Base-by-base conservation (phyloP, 2,329 filamentous ascomycete species). In the Pseudopithomyces maydicus region DNA sequence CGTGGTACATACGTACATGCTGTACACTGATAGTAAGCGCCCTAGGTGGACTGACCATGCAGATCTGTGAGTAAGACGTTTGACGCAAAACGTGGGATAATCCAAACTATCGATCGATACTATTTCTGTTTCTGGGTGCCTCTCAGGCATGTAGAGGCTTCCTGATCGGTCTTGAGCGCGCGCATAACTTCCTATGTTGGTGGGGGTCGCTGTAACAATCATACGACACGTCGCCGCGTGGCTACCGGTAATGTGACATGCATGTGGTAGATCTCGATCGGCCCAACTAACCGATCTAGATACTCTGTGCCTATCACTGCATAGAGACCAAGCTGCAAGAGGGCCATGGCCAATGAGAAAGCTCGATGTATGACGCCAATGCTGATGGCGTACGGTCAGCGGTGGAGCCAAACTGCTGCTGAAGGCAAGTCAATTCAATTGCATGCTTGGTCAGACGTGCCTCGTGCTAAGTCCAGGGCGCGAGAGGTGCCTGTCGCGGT, bases 91-190 rank as follows among this genome's bases (percentile, higher is more conserved):
- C 17, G 45, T 47, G 45, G 17, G 45, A 47, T 35, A 7, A 2
- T 19, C 12, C 17, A 12, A 33, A 15, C 19, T 14, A 20, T 23
- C 20, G 35, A 26, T 17, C 26, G 46, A 14, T 23, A 6, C 48
- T 35, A 20, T 14, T 20, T 15, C 36, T 17, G 5, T 32, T 52
- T 43, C 11, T 7, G 26, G 39, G 10, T 35, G 26, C 26, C 14
- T 44, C 23, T 19, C 17, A 10, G 23, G 14, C 7, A 52, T 23
- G 29, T 36, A n/a, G 38, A 14, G 19, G n/a, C 32, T 22, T 20
- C 49, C 49, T 44, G 48, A 46, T 53, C n/a, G 33, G 32, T 45
- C 41, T 53, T 44, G 19, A 44, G 20, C 6, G n/a, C 14, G 14
- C 17, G 39, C 10, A 17, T 29, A 35, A 32, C 17, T 33, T 23